Evolutionary conservation across 768 basidiomycete genomes (phyloP), one percentile per base, ranked within the genome.

Genomic region (Antrodiella citrinella): DNA sequence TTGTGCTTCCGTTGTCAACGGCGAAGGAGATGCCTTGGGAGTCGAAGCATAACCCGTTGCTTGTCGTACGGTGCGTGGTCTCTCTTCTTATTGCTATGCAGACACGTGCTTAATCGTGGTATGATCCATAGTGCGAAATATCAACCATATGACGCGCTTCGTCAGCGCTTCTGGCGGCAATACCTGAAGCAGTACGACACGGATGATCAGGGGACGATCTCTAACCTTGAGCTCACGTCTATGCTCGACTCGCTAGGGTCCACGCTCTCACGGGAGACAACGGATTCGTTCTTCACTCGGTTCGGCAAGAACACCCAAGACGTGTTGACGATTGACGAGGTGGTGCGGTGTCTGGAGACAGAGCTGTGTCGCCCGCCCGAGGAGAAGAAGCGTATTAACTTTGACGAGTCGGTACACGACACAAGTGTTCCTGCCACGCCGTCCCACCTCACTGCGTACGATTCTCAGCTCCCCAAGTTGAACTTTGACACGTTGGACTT

Each of bases 201-300:
- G 0, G 92, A 94, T 65, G 89, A 93, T 53, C 86, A 82, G 0
- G 69, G 70, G 19, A 64, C 76, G 1, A 68, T 94, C 38, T 92
- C 91, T 0, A 83, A 84, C 54, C 70, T 94, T 49, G 96, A 98
- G 65, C 74, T 96, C 25, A 89, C 86, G 0, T 89, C 89, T 10
- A 93, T 97, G 89, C 84, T 99, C 40, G 95, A 97, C 69, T 95
- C 94, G 1, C 82, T 99, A 30, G 93, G 93, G 3, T 96, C 93
- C 3, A 98, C 95, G 0, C 78, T 98, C 45, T 87, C 86, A 4
- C 67, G 66, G 0, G 71, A 80, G 41, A 98, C 95, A 1, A 71
- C 96, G 51, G 76, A 86, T 57, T 75, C 76, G 12, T 97, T 95
- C 76, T 97, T 89, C 70, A 78, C 74, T 5, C 76, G 80, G 4